Base-by-base conservation (phyloP, 2,329 filamentous ascomycete genomes). In the Aspergillus costaricaensis region DNA sequence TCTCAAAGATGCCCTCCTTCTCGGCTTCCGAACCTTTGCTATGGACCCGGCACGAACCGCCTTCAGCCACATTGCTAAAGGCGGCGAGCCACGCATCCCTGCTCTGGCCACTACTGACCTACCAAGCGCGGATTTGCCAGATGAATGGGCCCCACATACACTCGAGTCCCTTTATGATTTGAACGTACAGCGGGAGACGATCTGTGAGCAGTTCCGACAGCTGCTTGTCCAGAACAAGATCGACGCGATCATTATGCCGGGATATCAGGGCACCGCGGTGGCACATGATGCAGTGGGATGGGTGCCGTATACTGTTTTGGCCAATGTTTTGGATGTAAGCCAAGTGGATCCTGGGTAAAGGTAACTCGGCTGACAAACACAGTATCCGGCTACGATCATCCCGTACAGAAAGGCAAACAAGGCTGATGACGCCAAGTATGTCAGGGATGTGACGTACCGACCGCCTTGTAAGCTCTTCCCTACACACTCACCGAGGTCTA, bases 371-470 rank as follows among this genome's bases (percentile, higher is more conserved):
- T 48, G 14, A 48, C 14, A 14, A 21, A 0, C n/a, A 1, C 17
- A 49, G 44, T 49, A 49, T 30, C 44, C 44, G 14, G 44, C 44
- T 7, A 27, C 25, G 5, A 8, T 70, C 1, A 65, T 70, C 23
- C 69, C 69, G 0, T 70, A 66, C 30, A 57, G 66, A 12, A 44
- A 58, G 17, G 63, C 69, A 0, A 51, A 68, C 5, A 58, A 61
- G 9, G 32, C n/a, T 1, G 60, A 57, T 0, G 68, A 70, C 48
- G 62, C 62, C 10, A 54, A 59, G 12, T 70, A 65, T 47, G 27
- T 67, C 6, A 61, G 67, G 6, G 63, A 68, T 10, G 65, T 67
- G 0, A 21, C 52, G 0, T 70, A 71, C 55, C 44, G 25, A 2
- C 68, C 68, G 7, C 51, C 58, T 0, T 71, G 69, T 71, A 57